Evolutionary conservation across 164 flowering plant genomes (phyloP), one percentile per base, ranked within the genome.

Genomic region (Piper betle): DNA sequence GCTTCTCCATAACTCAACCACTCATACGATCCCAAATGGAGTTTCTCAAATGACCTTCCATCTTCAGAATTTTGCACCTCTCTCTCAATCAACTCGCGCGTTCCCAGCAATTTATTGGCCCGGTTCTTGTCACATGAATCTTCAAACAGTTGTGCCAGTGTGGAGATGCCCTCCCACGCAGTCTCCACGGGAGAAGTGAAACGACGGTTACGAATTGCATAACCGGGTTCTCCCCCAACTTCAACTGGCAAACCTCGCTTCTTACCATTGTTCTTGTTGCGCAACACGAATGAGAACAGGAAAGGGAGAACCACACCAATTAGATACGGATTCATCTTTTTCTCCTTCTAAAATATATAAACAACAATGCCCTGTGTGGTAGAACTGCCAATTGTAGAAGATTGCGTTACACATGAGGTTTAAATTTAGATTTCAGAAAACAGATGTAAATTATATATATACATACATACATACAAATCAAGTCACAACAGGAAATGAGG

Each of bases 71-170:
- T 71, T 67, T 86, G 97, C 3, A 58, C 59, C 67, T 86, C 96
- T 64, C 80, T 81, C 16, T 86, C 64, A 69, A 93, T 78, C 52
- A 86, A 52, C 61, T 72, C 71, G 40, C 99, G 74, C 20, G 95
- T 81, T 53, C 99, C 99, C 65, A 93, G 86, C 46, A 84, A 71
- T 41, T 9, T 71, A 71, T 72, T 80, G 59, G 71, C 60, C 8
- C 33, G 64, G 53, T 82, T 66, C 64, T 66, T 41, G 65, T 72
- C 80, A 78, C 96, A 93, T 16, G 96, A 70, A 39, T 73, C 64
- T 81, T 90, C 95, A 71, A 93, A 90, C 59, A 90, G 81, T 52
- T 85, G 91, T 13, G 99, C 94, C 58, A 93, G 86, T 17, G 99
- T 93, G 9, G 83, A 69, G 48, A 93, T 70, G 20, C 87, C 96